Conservation (phyloP, 176 grass and related monocot species). For the Ensete ventricosum region DNA sequence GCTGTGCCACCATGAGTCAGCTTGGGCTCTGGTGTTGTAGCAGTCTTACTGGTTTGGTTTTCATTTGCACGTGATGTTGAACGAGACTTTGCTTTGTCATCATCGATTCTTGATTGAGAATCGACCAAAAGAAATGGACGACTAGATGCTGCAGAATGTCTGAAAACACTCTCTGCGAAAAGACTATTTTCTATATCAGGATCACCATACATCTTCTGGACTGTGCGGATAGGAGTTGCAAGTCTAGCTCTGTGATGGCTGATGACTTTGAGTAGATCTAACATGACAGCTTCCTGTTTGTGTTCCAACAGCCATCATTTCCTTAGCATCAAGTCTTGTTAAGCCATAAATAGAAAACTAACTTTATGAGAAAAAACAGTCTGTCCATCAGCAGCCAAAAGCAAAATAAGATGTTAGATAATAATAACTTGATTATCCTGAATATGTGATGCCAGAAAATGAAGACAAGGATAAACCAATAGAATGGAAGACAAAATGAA, state of each 20-base stretch:
- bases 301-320: conserved; percentile 14
- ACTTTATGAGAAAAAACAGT: not conserved
- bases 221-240: conserved; percentile 91
- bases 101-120: conserved; percentile 49
- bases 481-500: not conserved
- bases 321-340: not conserved
- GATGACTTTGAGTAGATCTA: conserved; percentile 95
- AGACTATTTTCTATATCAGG: conserved; percentile 81
- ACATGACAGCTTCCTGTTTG: conserved; percentile 79
- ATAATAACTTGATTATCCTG: not conserved
- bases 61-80: conserved; percentile 27
- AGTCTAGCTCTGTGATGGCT: conserved; percentile 92
- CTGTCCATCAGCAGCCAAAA: not conserved
- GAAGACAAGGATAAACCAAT: not conserved
- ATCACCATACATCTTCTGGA: conserved; percentile 91
- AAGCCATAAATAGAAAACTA: not conserved
- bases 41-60: conserved; percentile 50
- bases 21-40: conserved; percentile 32
- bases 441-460: not conserved
- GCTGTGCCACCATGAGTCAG: conserved; percentile 23
- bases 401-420: not conserved
- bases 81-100: conserved; percentile 48
- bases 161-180: conserved; percentile 66
- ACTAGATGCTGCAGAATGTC: conserved; percentile 25
- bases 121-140: conserved; percentile 70